Evolutionary conservation across 176 grass and related monocot species (phyloP).

Genomic region (Raddia guianensis): DNA sequence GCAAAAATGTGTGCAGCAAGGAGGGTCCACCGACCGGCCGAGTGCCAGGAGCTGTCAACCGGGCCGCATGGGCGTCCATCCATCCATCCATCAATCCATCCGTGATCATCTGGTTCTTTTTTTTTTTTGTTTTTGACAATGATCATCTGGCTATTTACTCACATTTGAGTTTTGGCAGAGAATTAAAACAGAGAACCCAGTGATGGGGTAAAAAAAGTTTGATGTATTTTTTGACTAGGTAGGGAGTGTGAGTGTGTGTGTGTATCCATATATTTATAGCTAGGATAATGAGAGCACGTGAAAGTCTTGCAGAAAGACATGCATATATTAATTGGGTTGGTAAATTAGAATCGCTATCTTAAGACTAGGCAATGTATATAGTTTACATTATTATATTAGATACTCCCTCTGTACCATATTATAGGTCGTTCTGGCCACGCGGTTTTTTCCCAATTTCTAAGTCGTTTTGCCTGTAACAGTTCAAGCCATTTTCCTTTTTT

Average conservation of each 20-base stretch:
- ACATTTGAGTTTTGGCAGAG: conserved; percentile 12
- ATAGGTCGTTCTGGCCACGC: no score
- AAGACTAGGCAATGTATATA: background rate
- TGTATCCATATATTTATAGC: background rate
- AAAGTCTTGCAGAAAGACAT: background rate
- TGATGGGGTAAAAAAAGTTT: background rate
- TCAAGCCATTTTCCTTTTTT: no score
- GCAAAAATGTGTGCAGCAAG: background rate
- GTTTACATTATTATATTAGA: background rate
- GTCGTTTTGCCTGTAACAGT: no score
- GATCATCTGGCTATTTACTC: background rate
- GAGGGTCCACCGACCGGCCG: background rate
- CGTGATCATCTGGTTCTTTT: background rate
- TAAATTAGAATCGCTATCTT: background rate
- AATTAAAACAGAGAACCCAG: background rate
- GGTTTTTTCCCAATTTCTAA: no score
- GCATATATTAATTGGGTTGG: no score
- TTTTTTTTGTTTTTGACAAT: no score
- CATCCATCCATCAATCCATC: conserved; percentile 13
- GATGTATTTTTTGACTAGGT: background rate
- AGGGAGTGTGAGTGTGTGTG: background rate
- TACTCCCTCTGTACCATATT: no score
- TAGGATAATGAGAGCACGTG: background rate
- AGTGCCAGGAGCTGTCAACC: conserved; percentile 14
- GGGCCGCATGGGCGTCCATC: conserved; percentile 35